Conservation (phyloP, 1,139 yeast genomes). For the Spencermartinsiella ligniputridi region DNA sequence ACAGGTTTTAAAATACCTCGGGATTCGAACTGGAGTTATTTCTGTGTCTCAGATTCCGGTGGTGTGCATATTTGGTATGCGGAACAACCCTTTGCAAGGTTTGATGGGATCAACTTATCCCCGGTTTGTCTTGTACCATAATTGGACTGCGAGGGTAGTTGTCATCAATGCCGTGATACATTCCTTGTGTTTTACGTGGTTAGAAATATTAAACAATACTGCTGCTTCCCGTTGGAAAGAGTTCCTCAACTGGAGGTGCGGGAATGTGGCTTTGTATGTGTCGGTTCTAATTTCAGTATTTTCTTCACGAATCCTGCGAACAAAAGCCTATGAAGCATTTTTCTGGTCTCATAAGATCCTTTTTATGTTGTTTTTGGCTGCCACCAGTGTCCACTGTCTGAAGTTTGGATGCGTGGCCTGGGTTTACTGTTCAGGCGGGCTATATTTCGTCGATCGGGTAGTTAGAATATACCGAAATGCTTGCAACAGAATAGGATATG, state of each 20-base stretch:
- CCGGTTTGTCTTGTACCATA: slow-evolving; percentile 57
- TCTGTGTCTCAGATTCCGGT: slow-evolving; percentile 54
- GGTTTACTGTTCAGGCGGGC: slow-evolving; percentile 34
- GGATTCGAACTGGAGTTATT: slow-evolving; percentile 59
- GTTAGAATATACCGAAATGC: slow-evolving; percentile 26
- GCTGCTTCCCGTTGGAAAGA: slow-evolving; percentile 38
- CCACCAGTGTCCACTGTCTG: slow-evolving; percentile 36
- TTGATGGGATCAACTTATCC: slow-evolving; percentile 63
- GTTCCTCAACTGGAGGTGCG: slow-evolving; percentile 44
- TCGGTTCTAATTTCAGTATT: slow-evolving; percentile 13
- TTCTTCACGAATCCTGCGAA: slow-evolving; percentile 27
- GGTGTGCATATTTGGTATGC: slow-evolving; percentile 53
- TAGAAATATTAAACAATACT: slow-evolving; percentile 36
- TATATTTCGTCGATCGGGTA: slow-evolving; percentile 40
- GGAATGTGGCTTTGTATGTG: slow-evolving; percentile 35
- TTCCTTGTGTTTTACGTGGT: slow-evolving; percentile 30
- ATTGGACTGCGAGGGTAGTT: slow-evolving; percentile 57
- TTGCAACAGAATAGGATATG: slow-evolving; percentile 40
- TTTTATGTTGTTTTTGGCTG: slow-evolving; percentile 41
- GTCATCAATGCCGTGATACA: slow-evolving; percentile 44
- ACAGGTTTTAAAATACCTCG: slow-evolving; percentile 39
- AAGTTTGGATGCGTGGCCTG: slow-evolving; percentile 51
- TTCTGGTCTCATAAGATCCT: slow-evolving; percentile 34
- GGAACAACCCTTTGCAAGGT: slow-evolving; percentile 55
- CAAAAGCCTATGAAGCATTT: slow-evolving; percentile 42